Evolutionary conservation across 1,284 basidiomycete genomes (phyloP).

Genomic region (Cryptococcus sp.): DNA sequence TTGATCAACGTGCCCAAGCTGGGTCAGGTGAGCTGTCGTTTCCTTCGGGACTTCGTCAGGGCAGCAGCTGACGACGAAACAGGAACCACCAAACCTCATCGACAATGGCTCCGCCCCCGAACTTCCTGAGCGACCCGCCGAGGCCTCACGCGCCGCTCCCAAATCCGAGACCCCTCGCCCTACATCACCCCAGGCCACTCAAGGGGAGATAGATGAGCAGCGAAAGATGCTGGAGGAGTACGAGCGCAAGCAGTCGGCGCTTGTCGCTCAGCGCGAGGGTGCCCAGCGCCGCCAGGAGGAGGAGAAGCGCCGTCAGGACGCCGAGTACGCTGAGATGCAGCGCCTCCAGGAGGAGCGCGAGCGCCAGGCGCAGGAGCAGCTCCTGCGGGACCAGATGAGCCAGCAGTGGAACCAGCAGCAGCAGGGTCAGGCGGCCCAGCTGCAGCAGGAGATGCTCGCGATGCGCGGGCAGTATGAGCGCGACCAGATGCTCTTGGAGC

Average conservation of each 20-base stretch:
- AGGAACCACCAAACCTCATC: conserved; percentile 91
- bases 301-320: conserved; percentile 73
- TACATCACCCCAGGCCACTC: conserved; percentile 63
- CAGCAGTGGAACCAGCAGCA: conserved; percentile 60
- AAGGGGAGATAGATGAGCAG: conserved; percentile 83
- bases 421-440: conserved; percentile 57
- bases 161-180: conserved; percentile 59
- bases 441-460: conserved; percentile 85
- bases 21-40: conserved; percentile 61
- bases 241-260: conserved; percentile 85
- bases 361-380: conserved; percentile 82
- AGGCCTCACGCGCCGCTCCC: conserved; percentile 44
- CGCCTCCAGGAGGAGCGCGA: conserved; percentile 67
- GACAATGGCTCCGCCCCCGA: conserved; percentile 80
- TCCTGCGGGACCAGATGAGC: conserved; percentile 80
- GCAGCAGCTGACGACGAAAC: conserved; percentile 3
- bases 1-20: conserved; percentile 95
- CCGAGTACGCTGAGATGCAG: conserved; percentile 72
- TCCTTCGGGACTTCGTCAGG: neutral
- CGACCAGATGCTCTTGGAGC: conserved; percentile 95
- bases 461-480: conserved; percentile 98
- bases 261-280: conserved; percentile 72
- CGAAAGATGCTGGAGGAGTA: conserved; percentile 94
- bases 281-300: conserved; percentile 78
- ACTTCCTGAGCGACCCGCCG: conserved; percentile 78